These are phyloP conservation scores for Mallotus repandus DNA, from an alignment of 441 rosid species.

Conservation along the genomic window DNA sequence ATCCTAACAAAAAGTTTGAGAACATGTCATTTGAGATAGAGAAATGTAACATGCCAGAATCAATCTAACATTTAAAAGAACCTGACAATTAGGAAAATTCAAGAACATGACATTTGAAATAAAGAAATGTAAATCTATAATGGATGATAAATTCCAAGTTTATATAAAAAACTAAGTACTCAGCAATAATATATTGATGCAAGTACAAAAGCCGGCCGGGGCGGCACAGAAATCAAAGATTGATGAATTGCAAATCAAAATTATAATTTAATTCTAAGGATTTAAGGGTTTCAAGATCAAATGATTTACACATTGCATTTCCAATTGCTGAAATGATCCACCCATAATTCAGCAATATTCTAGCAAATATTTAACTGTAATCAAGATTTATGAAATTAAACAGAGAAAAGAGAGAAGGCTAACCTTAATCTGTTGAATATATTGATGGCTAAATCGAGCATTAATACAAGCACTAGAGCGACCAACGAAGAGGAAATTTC, in stretches of 20 bases:
- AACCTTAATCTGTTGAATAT: slow-evolving; percentile 60
- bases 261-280: background rate
- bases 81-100: slow-evolving; percentile 34
- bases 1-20: slow-evolving; percentile 35
- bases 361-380: background rate
- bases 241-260: background rate
- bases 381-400: background rate
- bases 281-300: background rate
- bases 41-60: background rate
- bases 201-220: background rate
- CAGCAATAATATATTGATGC: background rate
- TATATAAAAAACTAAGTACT: no score
- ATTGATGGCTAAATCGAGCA: slow-evolving; percentile 49
- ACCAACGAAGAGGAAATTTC: slow-evolving; percentile 80
- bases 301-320: background rate
- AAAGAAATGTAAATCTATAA: background rate
- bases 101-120: background rate
- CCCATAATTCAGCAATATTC: background rate
- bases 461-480: slow-evolving; percentile 49
- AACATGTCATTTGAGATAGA: background rate
- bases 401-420: slow-evolving; percentile 8
- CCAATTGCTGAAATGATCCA: background rate
- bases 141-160: background rate
- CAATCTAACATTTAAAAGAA: slow-evolving; percentile 26
- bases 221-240: background rate